Conservation (phyloP, 176 grass and related monocot genomes). For the Paspalum vaginatum region DNA sequence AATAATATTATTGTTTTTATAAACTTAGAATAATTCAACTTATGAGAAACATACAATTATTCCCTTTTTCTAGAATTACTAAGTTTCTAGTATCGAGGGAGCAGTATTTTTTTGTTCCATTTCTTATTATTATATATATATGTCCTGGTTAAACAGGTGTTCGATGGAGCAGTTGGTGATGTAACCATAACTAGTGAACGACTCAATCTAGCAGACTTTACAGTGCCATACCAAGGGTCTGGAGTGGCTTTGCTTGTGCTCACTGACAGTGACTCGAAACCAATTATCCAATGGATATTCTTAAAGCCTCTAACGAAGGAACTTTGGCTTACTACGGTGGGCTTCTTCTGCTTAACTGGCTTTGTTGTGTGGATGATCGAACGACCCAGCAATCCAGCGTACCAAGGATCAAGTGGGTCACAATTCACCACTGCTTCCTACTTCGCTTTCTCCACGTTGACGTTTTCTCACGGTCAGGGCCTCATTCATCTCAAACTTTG, state of each 20-base stretch:
- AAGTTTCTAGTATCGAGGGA: too few species aligned
- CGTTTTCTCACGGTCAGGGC: conserved; percentile 58
- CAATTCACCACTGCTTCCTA: conserved; percentile 61
- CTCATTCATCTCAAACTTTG: neutral
- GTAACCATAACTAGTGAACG: conserved; percentile 53
- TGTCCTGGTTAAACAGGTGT: neutral
- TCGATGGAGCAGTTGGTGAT: conserved; percentile 51
- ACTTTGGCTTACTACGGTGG: conserved; percentile 61
- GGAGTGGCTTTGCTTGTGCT: conserved; percentile 67
- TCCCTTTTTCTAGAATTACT: too few species aligned
- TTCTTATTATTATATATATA: neutral
- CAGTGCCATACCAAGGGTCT: conserved; percentile 63
- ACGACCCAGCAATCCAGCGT: conserved; percentile 42
- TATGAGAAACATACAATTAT: too few species aligned
- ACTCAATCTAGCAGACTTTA: conserved; percentile 53
- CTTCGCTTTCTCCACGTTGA: conserved; percentile 66
- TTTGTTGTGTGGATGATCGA: conserved; percentile 68
- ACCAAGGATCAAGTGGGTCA: conserved; percentile 22
- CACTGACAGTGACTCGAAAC: conserved; percentile 23
- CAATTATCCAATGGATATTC: conserved; percentile 60
- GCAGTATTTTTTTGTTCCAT: neutral
- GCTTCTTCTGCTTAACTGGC: conserved; percentile 56
- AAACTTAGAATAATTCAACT: too few species aligned
- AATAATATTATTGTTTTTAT: too few species aligned
- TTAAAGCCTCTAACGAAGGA: conserved; percentile 53